Evolutionary conservation across 2,329 filamentous ascomycete genomes (phyloP), one percentile per base, ranked within the genome.

Genomic region (Venturia nashicola): DNA sequence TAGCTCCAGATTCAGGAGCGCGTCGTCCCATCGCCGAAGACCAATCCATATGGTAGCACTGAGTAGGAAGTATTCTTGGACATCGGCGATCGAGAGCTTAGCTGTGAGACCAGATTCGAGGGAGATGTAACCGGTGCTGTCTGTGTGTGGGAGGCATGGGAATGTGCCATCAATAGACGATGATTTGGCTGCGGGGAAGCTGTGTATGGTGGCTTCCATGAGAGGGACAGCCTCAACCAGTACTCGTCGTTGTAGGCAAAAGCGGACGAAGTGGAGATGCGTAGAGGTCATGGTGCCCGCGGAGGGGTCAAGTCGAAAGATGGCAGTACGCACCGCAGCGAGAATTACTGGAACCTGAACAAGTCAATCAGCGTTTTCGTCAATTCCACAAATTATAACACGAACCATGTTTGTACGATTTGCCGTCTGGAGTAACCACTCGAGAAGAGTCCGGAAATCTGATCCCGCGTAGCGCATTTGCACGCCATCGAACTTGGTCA

Each of bases 281-380:
- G 79, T 79, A 5, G 81, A 81, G 5, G 87, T 91, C 68, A 91
- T 84, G 61, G 87, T 82, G 61, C 82, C 82, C 36, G 82, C 84
- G 14, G 81, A 80, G 1, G 87, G 86, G 67, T 92, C 88, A 64
- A 92, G 76, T 63, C 82, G 82, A 14, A 86, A 75, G 67, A 92
- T 80, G 3, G 85, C 86, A 69, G 75, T 72, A 63, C 75, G 72
- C 40, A 80, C 73, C 5, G 75, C 72, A 14, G 71, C 70, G 61
- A 79, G 71, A 42, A 73, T 46, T 27, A 27, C 51, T 23, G 36
- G 44, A 11, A 36, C 42, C 27, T 60, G 23, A 18, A 23, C 18
- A 14, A 55, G n/a, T 62, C 44, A 59, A 40, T 34, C 11, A 43
- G 42, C 40, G n/a, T 61, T 42, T 39, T 36, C n/a, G 23, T 18